These are phyloP conservation scores for Arachnomyces sp. DNA, from an alignment of 2,329 filamentous ascomycete species.

Conservation along the genomic window DNA sequence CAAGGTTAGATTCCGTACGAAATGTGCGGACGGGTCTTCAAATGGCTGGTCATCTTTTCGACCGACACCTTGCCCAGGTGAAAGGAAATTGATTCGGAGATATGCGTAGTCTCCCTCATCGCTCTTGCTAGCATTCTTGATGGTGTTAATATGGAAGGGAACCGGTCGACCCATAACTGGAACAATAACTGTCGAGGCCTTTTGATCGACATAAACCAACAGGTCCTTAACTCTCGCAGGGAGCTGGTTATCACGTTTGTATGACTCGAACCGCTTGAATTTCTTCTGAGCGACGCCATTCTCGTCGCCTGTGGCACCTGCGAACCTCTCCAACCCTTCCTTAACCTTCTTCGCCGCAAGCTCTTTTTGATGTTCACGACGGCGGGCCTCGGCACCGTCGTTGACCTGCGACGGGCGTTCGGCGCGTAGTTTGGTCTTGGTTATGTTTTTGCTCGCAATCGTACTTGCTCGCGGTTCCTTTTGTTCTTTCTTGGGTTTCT, in stretches of 20 bases:
- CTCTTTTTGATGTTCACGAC: slow-evolving; percentile 88
- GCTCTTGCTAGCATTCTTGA: slow-evolving; percentile 98
- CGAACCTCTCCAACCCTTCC: slow-evolving; percentile 76
- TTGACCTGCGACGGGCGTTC: slow-evolving; percentile 82
- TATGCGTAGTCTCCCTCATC: slow-evolving; percentile 93
- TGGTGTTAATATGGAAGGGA: slow-evolving; percentile 94
- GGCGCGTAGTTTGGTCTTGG: slow-evolving; percentile 81
- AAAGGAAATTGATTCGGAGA: slow-evolving; percentile 92
- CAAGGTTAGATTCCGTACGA: slow-evolving; percentile 91
- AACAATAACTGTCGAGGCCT: slow-evolving; percentile 81
- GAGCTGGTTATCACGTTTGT: slow-evolving; percentile 94
- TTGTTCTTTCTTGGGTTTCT: slow-evolving; percentile 71
- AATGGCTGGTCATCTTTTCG: slow-evolving; percentile 97
- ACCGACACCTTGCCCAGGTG: slow-evolving; percentile 92
- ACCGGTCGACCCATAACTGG: slow-evolving; percentile 97
- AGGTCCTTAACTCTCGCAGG: slow-evolving; percentile 75
- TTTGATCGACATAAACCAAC: slow-evolving; percentile 81
- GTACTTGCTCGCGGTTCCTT: slow-evolving; percentile 81
- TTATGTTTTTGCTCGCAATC: slow-evolving; percentile 90
- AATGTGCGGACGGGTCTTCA: slow-evolving; percentile 91
- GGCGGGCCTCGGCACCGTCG: slow-evolving; percentile 78
- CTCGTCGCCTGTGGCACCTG: slow-evolving; percentile 72
- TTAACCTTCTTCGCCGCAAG: slow-evolving; percentile 79
- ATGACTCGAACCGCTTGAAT: slow-evolving; percentile 98
- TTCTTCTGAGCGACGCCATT: slow-evolving; percentile 94